phyloP scores from a whole-genome alignment of 768 basidiomycete genomes.

The Tylopilus vinaceipallidus region DNA sequence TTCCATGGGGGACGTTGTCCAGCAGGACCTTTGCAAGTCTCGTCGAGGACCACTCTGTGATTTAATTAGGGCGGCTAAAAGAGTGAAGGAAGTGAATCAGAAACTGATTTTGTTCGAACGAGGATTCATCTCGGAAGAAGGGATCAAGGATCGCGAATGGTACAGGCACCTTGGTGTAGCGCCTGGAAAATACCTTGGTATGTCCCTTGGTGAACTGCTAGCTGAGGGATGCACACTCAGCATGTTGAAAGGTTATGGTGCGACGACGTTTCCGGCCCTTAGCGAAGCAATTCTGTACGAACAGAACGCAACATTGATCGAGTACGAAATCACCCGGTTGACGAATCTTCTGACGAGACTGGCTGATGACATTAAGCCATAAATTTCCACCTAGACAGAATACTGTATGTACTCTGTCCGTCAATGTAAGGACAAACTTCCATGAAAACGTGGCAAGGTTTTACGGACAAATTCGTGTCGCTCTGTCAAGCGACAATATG shows the following conservation, averaged over 20 bases:
- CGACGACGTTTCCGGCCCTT: conserved; percentile 79
- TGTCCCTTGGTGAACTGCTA: conserved; percentile 16
- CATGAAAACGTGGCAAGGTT: too few species aligned
- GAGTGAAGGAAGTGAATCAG: conserved; percentile 58
- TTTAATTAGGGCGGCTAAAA: conserved; percentile 56
- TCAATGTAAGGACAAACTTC: neutral
- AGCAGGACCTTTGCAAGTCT: conserved; percentile 10
- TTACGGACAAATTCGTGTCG: too few species aligned
- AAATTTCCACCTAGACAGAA: neutral
- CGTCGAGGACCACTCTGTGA: conserved; percentile 37
- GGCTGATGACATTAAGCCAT: conserved; percentile 32
- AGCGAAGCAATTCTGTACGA: conserved; percentile 76
- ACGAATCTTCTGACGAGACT: conserved; percentile 52
- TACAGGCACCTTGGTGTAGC: conserved; percentile 83
- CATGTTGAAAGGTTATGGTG: conserved; percentile 62
- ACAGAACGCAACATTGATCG: conserved; percentile 56
- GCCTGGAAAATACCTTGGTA: conserved; percentile 83
- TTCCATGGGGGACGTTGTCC: neutral
- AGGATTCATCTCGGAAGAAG: conserved; percentile 76
- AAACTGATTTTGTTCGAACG: conserved; percentile 72
- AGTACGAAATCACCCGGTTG: conserved; percentile 60
- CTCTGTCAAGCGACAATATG: too few species aligned
- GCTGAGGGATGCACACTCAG: neutral
- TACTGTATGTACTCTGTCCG: neutral
- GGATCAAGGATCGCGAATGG: conserved; percentile 82